Evolutionary conservation across 2,329 filamentous ascomycete species (phyloP).

Genomic region (Claviceps paspali): DNA sequence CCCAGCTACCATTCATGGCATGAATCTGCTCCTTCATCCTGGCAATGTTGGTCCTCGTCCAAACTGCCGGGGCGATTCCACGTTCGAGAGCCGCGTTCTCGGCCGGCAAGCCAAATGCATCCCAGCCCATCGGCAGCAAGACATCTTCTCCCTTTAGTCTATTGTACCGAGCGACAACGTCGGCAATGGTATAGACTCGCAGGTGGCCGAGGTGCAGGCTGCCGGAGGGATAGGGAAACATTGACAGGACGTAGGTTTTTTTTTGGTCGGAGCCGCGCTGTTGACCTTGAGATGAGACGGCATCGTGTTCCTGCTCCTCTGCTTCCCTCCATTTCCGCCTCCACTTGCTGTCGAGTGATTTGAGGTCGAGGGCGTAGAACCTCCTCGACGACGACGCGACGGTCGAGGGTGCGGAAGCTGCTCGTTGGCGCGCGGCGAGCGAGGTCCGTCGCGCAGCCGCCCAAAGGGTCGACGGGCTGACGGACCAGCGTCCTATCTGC

Average conservation of each 20-base stretch:
- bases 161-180: conserved; percentile 65
- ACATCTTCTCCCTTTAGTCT: conserved; percentile 61
- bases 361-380: conserved; percentile 30
- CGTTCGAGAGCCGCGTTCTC: conserved; percentile 83
- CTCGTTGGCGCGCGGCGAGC: background rate
- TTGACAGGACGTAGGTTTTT: conserved; percentile 57
- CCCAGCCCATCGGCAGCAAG: conserved; percentile 86
- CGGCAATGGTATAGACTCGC: conserved; percentile 80
- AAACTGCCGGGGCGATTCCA: conserved; percentile 59
- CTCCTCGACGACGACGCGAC: conserved; percentile 12
- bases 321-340: conserved; percentile 26
- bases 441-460: conserved; percentile 3
- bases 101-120: conserved; percentile 79
- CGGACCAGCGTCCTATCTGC: conserved; percentile 10
- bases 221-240: conserved; percentile 90
- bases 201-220: conserved; percentile 76
- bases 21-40: conserved; percentile 74
- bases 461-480: conserved; percentile 3
- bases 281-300: conserved; percentile 7
- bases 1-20: conserved; percentile 67
- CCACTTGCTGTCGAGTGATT: conserved; percentile 35
- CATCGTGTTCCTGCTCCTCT: conserved; percentile 7
- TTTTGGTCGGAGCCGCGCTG: conserved; percentile 15
- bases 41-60: conserved; percentile 68
- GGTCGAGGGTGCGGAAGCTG: background rate